A percentile compares a stretch with the other conserved stretches of the same genome.
Conservation (phyloP, 176 grass and related monocot genomes). For the Eragrostis curvula region DNA sequence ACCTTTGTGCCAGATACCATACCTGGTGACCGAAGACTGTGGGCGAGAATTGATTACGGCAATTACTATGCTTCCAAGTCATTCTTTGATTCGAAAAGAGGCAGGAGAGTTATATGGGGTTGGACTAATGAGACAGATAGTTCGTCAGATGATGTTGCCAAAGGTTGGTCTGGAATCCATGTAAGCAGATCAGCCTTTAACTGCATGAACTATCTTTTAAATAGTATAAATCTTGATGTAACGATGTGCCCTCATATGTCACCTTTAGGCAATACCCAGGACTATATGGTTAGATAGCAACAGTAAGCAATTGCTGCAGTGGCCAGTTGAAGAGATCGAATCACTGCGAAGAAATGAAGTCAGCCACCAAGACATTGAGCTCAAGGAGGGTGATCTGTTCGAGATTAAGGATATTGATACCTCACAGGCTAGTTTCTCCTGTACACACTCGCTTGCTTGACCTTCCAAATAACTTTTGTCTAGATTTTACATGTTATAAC, state of each 20-base stretch:
- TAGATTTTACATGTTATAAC: neutral
- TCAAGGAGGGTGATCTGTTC: constrained; percentile 53
- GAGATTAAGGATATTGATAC: constrained; percentile 69
- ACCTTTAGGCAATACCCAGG: constrained; percentile 72
- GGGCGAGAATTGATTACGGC: constrained; percentile 75
- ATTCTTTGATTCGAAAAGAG: constrained; percentile 65
- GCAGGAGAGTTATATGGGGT: constrained; percentile 72
- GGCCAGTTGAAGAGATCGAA: constrained; percentile 83
- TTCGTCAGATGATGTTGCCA: constrained; percentile 52
- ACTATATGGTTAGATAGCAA: constrained; percentile 72
- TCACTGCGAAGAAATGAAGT: constrained; percentile 65
- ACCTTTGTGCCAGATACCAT: constrained; percentile 65
- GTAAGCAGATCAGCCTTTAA: constrained; percentile 39
- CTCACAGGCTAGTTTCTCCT: constrained; percentile 53
- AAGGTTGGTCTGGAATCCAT: constrained; percentile 91
- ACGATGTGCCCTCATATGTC: neutral
- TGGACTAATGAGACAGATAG: constrained; percentile 88
- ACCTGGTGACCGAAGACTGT: constrained; percentile 55
- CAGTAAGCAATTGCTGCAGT: constrained; percentile 75
- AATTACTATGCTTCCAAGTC: constrained; percentile 96
- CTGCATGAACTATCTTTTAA: neutral
- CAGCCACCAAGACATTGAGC: constrained; percentile 50
- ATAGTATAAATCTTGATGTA: neutral
- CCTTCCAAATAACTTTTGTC: neutral
- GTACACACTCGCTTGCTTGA: neutral